These are phyloP conservation scores for Xanthoconium separans DNA, from an alignment of 1,284 basidiomycete species.

Conservation along the genomic window DNA sequence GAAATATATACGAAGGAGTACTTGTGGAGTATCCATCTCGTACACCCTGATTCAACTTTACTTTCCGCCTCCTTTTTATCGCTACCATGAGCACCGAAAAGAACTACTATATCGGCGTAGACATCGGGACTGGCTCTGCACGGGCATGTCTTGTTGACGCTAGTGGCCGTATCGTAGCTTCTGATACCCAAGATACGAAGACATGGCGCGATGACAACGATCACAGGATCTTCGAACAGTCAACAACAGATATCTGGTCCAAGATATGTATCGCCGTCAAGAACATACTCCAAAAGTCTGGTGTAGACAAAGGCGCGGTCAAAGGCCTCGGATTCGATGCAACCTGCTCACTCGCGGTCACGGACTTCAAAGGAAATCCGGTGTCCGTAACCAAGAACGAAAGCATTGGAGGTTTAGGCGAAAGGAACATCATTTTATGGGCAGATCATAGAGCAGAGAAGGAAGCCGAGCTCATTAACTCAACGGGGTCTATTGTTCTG, in stretches of 20 bases:
- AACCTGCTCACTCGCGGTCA: constrained; percentile 93
- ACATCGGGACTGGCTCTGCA: constrained; percentile 91
- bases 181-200: constrained; percentile 73
- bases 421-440: constrained; percentile 89
- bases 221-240: constrained; percentile 94
- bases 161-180: constrained; percentile 78
- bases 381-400: constrained; percentile 78
- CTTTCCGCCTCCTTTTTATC: constrained; percentile 1
- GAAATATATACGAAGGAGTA: background rate
- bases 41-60: background rate
- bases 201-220: constrained; percentile 87
- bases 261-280: constrained; percentile 73
- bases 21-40: constrained; percentile 13
- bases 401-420: constrained; percentile 59
- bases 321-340: constrained; percentile 96
- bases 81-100: constrained; percentile 27
- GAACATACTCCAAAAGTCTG: constrained; percentile 64
- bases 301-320: constrained; percentile 62
- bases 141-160: constrained; percentile 81
- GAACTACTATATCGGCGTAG: constrained; percentile 66
- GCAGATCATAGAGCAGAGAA: constrained; percentile 93
- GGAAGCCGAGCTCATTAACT: constrained; percentile 90
- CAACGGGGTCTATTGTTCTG: constrained; percentile 80
- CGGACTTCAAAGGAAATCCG: constrained; percentile 72
- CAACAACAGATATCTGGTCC: constrained; percentile 85